Evolutionary conservation across 495 filamentous ascomycete genomes (phyloP).

Genomic region (Lophiotrema nucula): DNA sequence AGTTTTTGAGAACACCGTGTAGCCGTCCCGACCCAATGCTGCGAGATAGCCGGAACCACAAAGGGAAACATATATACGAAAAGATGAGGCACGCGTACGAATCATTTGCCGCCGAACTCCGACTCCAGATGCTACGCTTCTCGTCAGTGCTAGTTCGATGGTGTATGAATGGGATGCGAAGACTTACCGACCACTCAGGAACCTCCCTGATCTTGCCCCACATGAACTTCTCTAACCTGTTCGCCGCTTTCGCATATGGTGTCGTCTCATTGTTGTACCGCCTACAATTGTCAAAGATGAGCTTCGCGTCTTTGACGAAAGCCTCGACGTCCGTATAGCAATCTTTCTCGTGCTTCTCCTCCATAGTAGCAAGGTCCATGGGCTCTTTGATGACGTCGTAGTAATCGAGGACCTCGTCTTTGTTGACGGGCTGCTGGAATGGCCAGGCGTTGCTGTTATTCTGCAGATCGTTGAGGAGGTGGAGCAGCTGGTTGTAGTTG

Average conservation of each 20-base stretch:
- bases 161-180: background rate
- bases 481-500: slow-evolving; percentile 88
- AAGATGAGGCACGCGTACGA: background rate
- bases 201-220: slow-evolving; percentile 88
- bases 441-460: slow-evolving; percentile 92
- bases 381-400: slow-evolving; percentile 98
- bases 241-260: slow-evolving; percentile 91
- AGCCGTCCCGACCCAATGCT: too few species aligned
- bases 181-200: slow-evolving; percentile 71
- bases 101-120: slow-evolving; percentile 21
- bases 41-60: too few species aligned
- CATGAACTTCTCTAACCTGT: slow-evolving; percentile 96
- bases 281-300: slow-evolving; percentile 93
- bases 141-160: background rate
- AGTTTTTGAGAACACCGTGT: too few species aligned
- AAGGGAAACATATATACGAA: background rate
- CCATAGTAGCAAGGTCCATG: slow-evolving; percentile 97
- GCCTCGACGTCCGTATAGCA: slow-evolving; percentile 88
- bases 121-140: slow-evolving; percentile 26
- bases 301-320: slow-evolving; percentile 84
- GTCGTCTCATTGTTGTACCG: slow-evolving; percentile 96
- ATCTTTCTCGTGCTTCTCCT: slow-evolving; percentile 90
- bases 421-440: slow-evolving; percentile 89
- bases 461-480: slow-evolving; percentile 92
- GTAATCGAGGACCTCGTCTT: slow-evolving; percentile 93